Conservation (phyloP, 1,284 basidiomycete genomes). For the Leccinum fallax region DNA sequence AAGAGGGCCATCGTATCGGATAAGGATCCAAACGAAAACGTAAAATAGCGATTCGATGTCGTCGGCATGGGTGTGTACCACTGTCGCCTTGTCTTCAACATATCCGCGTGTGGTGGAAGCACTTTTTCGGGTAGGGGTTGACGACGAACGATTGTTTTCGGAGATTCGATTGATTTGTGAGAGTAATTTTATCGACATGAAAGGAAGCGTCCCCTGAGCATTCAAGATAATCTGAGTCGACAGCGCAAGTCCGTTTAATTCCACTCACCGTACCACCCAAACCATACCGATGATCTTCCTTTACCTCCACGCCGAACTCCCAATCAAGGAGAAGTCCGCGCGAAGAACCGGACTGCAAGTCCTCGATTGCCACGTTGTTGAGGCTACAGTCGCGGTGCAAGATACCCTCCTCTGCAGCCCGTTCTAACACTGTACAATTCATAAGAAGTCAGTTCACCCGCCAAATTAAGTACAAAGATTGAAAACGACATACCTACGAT, state of each 20-base stretch:
- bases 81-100: not conserved
- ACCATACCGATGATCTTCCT: not conserved
- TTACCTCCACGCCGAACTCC: conserved; percentile 4
- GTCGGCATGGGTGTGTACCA: not conserved
- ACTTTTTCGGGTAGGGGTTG: not conserved
- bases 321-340: conserved; percentile 1
- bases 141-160: not conserved
- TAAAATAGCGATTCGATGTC: conserved; percentile 1
- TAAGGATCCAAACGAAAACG: not conserved
- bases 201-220: not conserved
- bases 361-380: not conserved
- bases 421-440: not conserved
- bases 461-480: not conserved
- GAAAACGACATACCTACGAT: not conserved
- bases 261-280: not conserved
- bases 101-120: not conserved
- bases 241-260: not conserved
- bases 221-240: not conserved
- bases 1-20: not conserved
- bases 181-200: not conserved
- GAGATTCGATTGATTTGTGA: not conserved
- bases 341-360: not conserved
- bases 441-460: not conserved
- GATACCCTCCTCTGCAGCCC: not conserved
- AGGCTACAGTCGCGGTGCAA: not conserved